A percentile compares a stretch with the other conserved stretches of the same genome.
Evolutionary conservation across 1,284 basidiomycete species (phyloP).

Genomic region (Papiliotrema fonsecae): DNA sequence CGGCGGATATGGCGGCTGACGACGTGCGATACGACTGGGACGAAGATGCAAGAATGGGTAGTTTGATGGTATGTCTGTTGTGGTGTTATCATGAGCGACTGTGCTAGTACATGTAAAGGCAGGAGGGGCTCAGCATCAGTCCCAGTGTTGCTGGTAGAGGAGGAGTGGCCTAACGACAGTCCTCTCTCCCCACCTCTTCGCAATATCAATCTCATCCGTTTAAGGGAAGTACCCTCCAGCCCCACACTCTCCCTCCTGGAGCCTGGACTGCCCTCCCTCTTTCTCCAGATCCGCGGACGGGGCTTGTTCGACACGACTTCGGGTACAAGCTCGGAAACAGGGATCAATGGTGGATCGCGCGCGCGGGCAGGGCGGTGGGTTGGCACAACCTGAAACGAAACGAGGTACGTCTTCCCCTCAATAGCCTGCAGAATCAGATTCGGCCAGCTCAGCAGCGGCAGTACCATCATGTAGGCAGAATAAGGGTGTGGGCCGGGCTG

Average conservation of each 20-base stretch:
- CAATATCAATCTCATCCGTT: background rate
- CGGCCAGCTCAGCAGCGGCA: too few species aligned
- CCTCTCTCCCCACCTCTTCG: conserved; percentile 8
- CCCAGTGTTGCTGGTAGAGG: too few species aligned
- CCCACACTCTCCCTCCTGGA: background rate
- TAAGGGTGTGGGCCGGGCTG: too few species aligned
- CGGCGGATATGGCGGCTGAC: conserved; percentile 7
- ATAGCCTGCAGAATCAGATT: too few species aligned
- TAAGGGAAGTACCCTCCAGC: too few species aligned
- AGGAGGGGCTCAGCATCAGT: too few species aligned
- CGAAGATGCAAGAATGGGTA: conserved; percentile 23
- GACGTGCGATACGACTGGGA: conserved; percentile 9
- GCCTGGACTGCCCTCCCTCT: background rate
- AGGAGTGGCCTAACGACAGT: conserved; percentile 7
- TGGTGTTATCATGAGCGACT: too few species aligned
- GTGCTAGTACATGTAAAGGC: too few species aligned
- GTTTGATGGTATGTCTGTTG: conserved; percentile 22
- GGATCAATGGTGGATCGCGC: background rate
- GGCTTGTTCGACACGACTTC: conserved; percentile 8
- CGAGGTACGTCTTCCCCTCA: conserved; percentile 6
- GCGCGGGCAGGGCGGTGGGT: background rate
- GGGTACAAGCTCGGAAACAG: background rate
- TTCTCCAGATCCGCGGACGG: conserved; percentile 10
- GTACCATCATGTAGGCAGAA: too few species aligned
- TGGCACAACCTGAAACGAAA: conserved; percentile 6